phyloP scores from a whole-genome alignment of 2,329 filamentous ascomycete genomes.

The Xylaria sp. region DNA sequence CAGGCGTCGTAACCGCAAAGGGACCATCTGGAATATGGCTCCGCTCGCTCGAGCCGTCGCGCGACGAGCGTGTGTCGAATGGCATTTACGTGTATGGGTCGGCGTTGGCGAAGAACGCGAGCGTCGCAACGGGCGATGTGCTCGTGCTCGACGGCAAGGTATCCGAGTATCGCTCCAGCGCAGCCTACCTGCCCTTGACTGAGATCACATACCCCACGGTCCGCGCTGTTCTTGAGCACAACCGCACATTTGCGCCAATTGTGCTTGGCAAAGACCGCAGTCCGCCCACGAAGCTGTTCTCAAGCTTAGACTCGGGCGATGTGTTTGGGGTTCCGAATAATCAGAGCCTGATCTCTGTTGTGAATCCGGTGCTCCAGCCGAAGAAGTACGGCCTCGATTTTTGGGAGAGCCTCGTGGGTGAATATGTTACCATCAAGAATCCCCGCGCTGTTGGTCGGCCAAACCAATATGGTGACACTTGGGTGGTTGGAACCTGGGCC shows the following conservation, averaged over 20 bases:
- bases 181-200: slow-evolving; percentile 71
- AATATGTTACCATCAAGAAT: slow-evolving; percentile 71
- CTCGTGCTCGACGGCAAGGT: slow-evolving; percentile 70
- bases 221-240: slow-evolving; percentile 63
- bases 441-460: slow-evolving; percentile 69
- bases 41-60: slow-evolving; percentile 67
- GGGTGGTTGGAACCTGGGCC: slow-evolving; percentile 74
- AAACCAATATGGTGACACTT: slow-evolving; percentile 74
- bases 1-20: slow-evolving; percentile 73
- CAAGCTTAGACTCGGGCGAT: slow-evolving; percentile 71
- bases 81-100: slow-evolving; percentile 73
- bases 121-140: slow-evolving; percentile 66
- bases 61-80: slow-evolving; percentile 68
- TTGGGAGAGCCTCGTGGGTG: slow-evolving; percentile 76
- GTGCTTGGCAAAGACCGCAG: slow-evolving; percentile 67
- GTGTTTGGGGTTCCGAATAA: slow-evolving; percentile 74
- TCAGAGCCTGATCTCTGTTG: slow-evolving; percentile 64
- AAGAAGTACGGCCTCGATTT: slow-evolving; percentile 75
- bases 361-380: slow-evolving; percentile 71
- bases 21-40: slow-evolving; percentile 72
- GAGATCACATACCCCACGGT: slow-evolving; percentile 69
- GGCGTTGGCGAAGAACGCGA: slow-evolving; percentile 61
- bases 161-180: slow-evolving; percentile 65
- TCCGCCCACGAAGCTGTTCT: slow-evolving; percentile 72
- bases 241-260: slow-evolving; percentile 65